Base-by-base conservation (phyloP, 768 basidiomycete species). In the Pisolithus tinctorius region DNA sequence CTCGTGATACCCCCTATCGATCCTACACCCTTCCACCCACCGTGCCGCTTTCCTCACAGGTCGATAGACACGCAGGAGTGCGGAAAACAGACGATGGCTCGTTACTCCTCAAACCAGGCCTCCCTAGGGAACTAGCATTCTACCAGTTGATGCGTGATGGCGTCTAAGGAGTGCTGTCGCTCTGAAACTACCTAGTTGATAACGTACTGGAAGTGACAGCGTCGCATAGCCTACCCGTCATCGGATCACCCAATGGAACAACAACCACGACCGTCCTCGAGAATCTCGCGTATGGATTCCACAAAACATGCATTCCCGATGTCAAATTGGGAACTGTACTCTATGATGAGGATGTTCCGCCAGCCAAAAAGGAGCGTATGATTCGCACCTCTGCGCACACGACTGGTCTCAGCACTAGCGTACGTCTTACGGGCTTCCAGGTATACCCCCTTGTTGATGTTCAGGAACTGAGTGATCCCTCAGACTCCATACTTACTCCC, bases 361-460 rank as follows among this genome's bases (percentile, higher is more conserved):
- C 20, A 20, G 20, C 20, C 20, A 20, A 20, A 20, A 75, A 78
- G 53, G 76, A 70, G 39, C 81, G 88, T 23, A 93, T 94, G 93
- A 71, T 78, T 50, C 75, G 80, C 59, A 74, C 76, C 1, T 92
- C 92, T 1, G 72, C 69, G 27, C 68, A 76, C 9, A 84, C 89
- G 0, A 97, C 95, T 1, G 86, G 82, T 9, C 63, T 75, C 2
- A 78, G 83, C 65, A 86, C 84, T 0, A 95, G 95, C 0, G 55
- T 97, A 4, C 70, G 90, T 38, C 66, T 97, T 45, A 96, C 93
- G 2, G 95, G 90, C 6, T 97, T 92, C 67, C 89, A 93, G 75
- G 95, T 93, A 56, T 2, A 20, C 20, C 20, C 20, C 20, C 20
- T 20, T 20, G 20, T 20, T 20, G 20, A 20, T 20, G 20, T 20